phyloP scores from a whole-genome alignment of 164 flowering plant genomes.

The Piper betle region DNA sequence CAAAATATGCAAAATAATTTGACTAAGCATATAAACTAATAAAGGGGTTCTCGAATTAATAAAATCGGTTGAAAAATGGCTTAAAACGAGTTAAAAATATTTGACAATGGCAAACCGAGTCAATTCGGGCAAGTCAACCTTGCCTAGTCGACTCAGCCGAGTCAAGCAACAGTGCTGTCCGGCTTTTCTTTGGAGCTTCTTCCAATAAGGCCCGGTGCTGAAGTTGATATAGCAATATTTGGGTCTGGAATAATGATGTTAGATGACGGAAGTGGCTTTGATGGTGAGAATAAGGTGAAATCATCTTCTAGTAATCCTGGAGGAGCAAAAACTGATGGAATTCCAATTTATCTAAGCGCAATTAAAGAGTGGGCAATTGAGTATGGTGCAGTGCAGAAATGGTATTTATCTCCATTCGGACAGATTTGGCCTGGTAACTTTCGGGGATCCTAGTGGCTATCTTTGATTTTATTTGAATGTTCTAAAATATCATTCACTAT shows the following conservation, averaged over 20 bases:
- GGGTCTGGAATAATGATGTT: constrained; percentile 78
- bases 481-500: too few relatives aligned
- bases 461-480: too few relatives aligned
- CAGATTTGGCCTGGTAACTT: constrained; percentile 83
- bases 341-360: constrained; percentile 77
- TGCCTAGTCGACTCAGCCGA: too few relatives aligned
- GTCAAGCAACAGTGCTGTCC: too few relatives aligned
- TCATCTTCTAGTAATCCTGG: constrained; percentile 35
- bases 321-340: constrained; percentile 39
- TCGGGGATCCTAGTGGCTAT: neutral
- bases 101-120: too few relatives aligned
- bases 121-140: too few relatives aligned
- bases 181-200: constrained; percentile 86
- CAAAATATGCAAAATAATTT: too few relatives aligned
- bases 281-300: constrained; percentile 35
- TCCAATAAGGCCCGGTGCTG: constrained; percentile 80
- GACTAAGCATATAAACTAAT: too few relatives aligned
- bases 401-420: constrained; percentile 66
- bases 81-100: too few relatives aligned
- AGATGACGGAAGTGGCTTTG: constrained; percentile 79
- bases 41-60: too few relatives aligned
- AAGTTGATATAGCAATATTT: constrained; percentile 72
- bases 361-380: constrained; percentile 97
- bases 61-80: too few relatives aligned
- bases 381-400: constrained; percentile 69